phyloP scores from a whole-genome alignment of 2,329 filamentous ascomycete genomes.

The Aspergillus transmontanensis region DNA sequence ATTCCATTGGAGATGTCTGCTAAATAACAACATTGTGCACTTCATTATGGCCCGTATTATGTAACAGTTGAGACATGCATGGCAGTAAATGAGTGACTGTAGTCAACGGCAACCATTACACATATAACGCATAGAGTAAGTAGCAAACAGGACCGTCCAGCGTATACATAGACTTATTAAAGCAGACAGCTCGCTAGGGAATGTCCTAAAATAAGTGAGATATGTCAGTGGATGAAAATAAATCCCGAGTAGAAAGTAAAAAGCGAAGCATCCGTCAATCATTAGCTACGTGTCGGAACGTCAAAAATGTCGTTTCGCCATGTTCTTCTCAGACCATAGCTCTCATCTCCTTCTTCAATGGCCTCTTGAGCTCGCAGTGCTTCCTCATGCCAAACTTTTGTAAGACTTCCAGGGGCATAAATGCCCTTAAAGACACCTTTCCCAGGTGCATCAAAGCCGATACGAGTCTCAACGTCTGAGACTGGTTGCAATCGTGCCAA shows the following conservation, averaged over 20 bases:
- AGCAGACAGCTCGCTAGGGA: background rate
- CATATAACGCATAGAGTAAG: background rate
- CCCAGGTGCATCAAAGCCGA: constrained; percentile 67
- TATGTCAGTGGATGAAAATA: background rate
- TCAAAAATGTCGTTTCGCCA: constrained; percentile 89
- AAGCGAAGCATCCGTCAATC: background rate
- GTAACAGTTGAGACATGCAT: constrained; percentile 1
- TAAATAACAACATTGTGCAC: background rate
- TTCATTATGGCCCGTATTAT: background rate
- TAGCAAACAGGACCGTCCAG: background rate
- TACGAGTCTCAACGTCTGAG: constrained; percentile 70
- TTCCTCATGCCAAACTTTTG: constrained; percentile 87
- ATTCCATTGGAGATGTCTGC: background rate
- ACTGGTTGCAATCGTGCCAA: constrained; percentile 72
- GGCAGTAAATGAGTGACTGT: background rate
- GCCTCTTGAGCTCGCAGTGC: constrained; percentile 69
- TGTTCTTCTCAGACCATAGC: constrained; percentile 53
- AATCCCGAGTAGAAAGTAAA: background rate
- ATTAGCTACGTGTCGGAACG: constrained; percentile 29
- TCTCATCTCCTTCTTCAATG: constrained; percentile 69
- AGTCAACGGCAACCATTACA: background rate
- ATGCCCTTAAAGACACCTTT: constrained; percentile 75
- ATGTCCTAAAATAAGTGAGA: background rate
- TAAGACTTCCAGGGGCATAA: constrained; percentile 86
- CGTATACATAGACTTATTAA: background rate